Evolutionary conservation across 164 flowering plant genomes (phyloP), one percentile per base, ranked within the genome.

Genomic region (Saururus chinensis): DNA sequence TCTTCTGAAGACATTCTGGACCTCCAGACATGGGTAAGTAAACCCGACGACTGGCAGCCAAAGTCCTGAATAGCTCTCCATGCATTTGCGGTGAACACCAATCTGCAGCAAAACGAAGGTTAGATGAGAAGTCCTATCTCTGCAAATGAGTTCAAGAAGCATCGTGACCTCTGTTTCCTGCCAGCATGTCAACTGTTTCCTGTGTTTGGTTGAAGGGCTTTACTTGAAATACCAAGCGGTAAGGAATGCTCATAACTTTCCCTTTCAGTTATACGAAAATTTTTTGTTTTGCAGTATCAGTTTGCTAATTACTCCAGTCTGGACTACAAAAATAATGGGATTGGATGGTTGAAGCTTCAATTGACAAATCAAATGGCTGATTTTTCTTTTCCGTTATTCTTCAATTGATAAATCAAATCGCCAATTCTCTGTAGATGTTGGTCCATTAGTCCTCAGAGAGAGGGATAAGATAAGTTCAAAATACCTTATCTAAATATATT

Each of bases 71-170:
- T 85, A n/a, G 70, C 85, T 26, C 73, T 63, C 53, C 88, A 87
- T 69, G 85, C 84, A 19, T 95, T 87, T 56, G 99, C 95, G 9
- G 81, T 93, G 21, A 83, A 77, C 79, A 93, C 99, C 74, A 90
- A 87, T 67, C 76, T 93, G 42, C 92, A 83, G 65, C 72, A 78
- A 45, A 90, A 90, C 59, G 88, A 90, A 59, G 99, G 98, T 86
- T 78, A 53, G 22, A 20, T 53, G 13, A 20, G 22, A 22, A 19
- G n/a, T 23, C 19, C 54, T 9, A 24, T 30, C 4, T 9, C 63
- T 14, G 53, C 37, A 48, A 14, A 23, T 45, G 45, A 20, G n/a
- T 26, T 20, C 42, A 53, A 30, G n/a, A n/a, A n/a, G 37, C 6
- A 21, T 54, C 19, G 40, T 9, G 17, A 21, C 11, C 41, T 42